Conservation (phyloP, 768 basidiomycete species). For the Piloderma croceum region DNA sequence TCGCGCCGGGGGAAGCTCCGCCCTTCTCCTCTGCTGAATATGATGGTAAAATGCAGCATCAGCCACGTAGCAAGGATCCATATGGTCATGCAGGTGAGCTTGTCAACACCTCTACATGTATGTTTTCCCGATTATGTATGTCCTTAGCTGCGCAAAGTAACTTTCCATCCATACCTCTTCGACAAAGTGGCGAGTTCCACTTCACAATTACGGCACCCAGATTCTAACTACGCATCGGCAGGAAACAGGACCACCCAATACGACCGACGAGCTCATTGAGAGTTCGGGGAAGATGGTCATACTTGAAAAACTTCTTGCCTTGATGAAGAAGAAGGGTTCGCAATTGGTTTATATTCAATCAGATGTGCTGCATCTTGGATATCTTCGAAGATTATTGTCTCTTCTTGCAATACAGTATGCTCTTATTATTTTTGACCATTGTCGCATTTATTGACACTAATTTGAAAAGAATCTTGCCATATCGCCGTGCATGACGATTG, state of each 20-base stretch:
- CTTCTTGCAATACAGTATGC: too few relatives aligned
- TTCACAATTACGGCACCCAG: too few relatives aligned
- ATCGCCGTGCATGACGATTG: too few relatives aligned
- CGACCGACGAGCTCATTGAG: constrained; percentile 67
- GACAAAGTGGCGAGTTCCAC: constrained; percentile 48
- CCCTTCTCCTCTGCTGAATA: too few relatives aligned
- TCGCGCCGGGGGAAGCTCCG: too few relatives aligned
- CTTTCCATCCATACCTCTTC: constrained; percentile 59
- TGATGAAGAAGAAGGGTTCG: constrained; percentile 66
- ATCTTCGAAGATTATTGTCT: too few relatives aligned
- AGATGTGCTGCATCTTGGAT: constrained; percentile 76
- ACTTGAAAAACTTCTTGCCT: constrained; percentile 62
- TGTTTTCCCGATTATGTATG: constrained; percentile 1
- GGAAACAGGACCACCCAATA: constrained; percentile 77
- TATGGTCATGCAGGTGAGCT: constrained; percentile 68
- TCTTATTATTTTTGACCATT: too few relatives aligned
- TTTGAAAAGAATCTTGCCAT: too few relatives aligned
- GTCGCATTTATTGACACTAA: too few relatives aligned
- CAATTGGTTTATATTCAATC: constrained; percentile 73
- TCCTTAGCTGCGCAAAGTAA: constrained; percentile 45
- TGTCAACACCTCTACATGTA: neutral
- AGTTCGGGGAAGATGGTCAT: constrained; percentile 77
- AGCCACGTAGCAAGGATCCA: too few relatives aligned
- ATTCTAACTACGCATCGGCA: constrained; percentile 16
- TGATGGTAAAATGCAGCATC: too few relatives aligned